phyloP scores from a whole-genome alignment of 2,329 filamentous ascomycete species.

The Monosporascus sp. region DNA sequence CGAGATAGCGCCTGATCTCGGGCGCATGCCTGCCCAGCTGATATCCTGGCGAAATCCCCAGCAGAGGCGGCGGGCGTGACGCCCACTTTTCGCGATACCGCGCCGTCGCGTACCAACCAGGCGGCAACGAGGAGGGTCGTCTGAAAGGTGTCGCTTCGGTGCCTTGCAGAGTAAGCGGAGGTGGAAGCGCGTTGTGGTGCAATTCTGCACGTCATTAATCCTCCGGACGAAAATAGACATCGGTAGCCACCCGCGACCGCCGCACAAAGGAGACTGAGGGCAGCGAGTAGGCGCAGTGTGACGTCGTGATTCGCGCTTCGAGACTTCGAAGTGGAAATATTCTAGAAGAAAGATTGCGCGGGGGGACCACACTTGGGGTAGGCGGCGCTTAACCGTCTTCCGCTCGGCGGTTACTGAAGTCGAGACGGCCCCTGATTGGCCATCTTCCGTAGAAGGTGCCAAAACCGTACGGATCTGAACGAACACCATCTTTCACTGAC shows the following conservation, averaged over 20 bases:
- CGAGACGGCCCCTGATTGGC: neutral
- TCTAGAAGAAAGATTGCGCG: constrained; percentile 1
- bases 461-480: too few species aligned
- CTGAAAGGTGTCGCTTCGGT: constrained; percentile 7
- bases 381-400: constrained; percentile 1
- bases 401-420: neutral
- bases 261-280: too few species aligned
- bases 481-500: too few species aligned
- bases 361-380: neutral
- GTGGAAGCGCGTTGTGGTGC: too few species aligned
- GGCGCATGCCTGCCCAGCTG: neutral
- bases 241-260: neutral
- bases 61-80: constrained; percentile 15
- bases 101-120: constrained; percentile 10
- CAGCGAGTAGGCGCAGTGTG: neutral
- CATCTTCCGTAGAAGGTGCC: too few species aligned
- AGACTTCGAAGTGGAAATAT: neutral
- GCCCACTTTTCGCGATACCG: constrained; percentile 14
- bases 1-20: neutral
- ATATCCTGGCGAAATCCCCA: too few species aligned
- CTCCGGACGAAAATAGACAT: neutral
- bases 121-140: constrained; percentile 1
- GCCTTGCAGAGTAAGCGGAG: constrained; percentile 14
- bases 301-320: neutral
- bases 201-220: neutral